Percentiles rank a stretch among this genome's conserved stretches.
Evolutionary conservation across 2,329 filamentous ascomycete genomes (phyloP).

Genomic region (Aspergillus bombycis): DNA sequence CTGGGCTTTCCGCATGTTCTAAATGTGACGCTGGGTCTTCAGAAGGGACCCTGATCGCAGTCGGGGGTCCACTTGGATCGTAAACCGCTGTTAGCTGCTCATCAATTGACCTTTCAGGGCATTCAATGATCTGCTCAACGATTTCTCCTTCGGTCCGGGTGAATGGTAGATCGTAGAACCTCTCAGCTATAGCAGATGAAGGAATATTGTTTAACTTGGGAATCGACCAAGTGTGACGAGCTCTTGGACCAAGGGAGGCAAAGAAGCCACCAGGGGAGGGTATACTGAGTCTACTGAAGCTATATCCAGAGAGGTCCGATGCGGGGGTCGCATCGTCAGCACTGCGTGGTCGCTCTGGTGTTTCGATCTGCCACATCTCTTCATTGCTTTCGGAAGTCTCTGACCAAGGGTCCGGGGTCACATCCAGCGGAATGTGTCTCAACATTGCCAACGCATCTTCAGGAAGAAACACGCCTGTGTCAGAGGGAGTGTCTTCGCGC

Average conservation of each 20-base stretch:
- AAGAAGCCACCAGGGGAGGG: constrained; percentile 94
- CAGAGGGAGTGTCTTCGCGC: constrained; percentile 37
- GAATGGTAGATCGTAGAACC: constrained; percentile 89
- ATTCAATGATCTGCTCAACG: constrained; percentile 70
- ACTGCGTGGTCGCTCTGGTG: constrained; percentile 51
- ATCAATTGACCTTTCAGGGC: constrained; percentile 46
- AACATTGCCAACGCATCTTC: constrained; percentile 79
- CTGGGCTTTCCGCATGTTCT: constrained; percentile 31
- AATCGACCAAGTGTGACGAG: constrained; percentile 80
- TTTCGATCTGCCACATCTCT: constrained; percentile 66
- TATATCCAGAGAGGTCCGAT: constrained; percentile 65
- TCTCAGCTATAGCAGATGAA: constrained; percentile 87
- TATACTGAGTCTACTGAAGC: constrained; percentile 80
- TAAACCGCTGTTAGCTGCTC: constrained; percentile 41
- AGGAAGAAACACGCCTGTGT: constrained; percentile 70
- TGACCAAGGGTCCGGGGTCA: constrained; percentile 43
- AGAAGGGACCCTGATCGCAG: constrained; percentile 52
- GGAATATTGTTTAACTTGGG: constrained; percentile 62
- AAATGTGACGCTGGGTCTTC: constrained; percentile 37
- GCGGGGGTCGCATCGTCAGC: constrained; percentile 52
- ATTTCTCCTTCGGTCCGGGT: constrained; percentile 52
- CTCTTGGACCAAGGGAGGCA: constrained; percentile 74
- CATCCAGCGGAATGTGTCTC: constrained; percentile 67
- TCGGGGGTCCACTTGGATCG: constrained; percentile 35
- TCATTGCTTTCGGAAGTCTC: constrained; percentile 54